Percentiles rank a stretch among this genome's conserved stretches.
phyloP scores from a whole-genome alignment of 2,329 filamentous ascomycete genomes.

The Celoporthe dispersa region DNA sequence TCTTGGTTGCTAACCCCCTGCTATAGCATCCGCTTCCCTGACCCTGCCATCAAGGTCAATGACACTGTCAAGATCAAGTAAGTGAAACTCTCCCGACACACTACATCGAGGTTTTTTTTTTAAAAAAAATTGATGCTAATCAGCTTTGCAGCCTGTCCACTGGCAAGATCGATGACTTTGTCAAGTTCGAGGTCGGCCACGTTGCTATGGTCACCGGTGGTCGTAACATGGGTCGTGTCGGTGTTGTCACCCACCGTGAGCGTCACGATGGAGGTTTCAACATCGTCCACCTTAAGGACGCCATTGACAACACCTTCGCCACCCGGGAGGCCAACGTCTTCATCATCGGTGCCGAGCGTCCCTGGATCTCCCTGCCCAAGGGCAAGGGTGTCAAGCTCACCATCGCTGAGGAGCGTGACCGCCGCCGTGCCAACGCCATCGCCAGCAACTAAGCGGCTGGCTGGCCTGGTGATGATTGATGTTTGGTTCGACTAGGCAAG shows the following conservation, averaged over 20 bases:
- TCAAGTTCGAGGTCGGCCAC: slow-evolving; percentile 98
- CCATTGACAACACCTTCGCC: slow-evolving; percentile 99
- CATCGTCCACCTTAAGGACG: slow-evolving; percentile 99
- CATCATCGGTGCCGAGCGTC: slow-evolving; percentile 98
- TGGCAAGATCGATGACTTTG: slow-evolving; percentile 97
- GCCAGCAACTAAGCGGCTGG: slow-evolving; percentile 52
- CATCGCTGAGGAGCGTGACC: slow-evolving; percentile 99
- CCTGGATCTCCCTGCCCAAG: slow-evolving; percentile 99
- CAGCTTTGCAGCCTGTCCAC: slow-evolving; percentile 64
- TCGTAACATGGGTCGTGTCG: slow-evolving; percentile 99
- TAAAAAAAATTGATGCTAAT: neutral
- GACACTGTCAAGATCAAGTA: slow-evolving; percentile 98
- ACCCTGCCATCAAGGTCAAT: slow-evolving; percentile 99
- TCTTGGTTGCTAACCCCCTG: slow-evolving; percentile 45
- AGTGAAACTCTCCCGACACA: slow-evolving; percentile 9
- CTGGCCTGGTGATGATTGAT: slow-evolving; percentile 25
- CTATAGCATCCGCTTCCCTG: slow-evolving; percentile 95
- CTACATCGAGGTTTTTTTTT: too few species aligned
- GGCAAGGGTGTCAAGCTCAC: slow-evolving; percentile 99
- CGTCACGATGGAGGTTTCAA: slow-evolving; percentile 99
- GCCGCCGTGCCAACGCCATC: slow-evolving; percentile 73
- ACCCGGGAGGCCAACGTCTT: slow-evolving; percentile 99
- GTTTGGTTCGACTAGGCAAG: slow-evolving; percentile 27
- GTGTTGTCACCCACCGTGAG: slow-evolving; percentile 99
- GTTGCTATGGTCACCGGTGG: slow-evolving; percentile 99